These are phyloP conservation scores for Hanseniaspora gamundiae DNA, from an alignment of 1,139 yeast species.

Conservation along the genomic window DNA sequence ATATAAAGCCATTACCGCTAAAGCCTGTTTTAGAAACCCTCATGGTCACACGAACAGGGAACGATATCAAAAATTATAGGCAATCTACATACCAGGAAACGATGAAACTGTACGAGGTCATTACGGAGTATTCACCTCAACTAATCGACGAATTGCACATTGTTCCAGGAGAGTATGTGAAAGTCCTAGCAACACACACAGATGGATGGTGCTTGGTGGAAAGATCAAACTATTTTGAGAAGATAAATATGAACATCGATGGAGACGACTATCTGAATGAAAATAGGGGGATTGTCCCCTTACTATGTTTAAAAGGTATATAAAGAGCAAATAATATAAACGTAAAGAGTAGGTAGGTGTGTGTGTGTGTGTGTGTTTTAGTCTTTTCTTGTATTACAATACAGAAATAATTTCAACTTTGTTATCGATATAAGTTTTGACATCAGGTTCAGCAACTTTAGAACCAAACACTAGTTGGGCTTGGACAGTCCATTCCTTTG, in stretches of 20 bases:
- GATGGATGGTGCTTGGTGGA: conserved; percentile 35
- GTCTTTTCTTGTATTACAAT: conserved; percentile 2
- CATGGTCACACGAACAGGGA: not conserved
- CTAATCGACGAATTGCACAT: conserved; percentile 28
- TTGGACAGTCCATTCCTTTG: conserved; percentile 31
- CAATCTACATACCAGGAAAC: conserved; percentile 1
- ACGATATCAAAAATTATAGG: not conserved
- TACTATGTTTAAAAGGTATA: conserved; percentile 19
- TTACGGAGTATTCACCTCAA: conserved; percentile 19
- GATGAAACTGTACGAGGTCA: conserved; percentile 16
- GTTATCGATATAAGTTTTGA: conserved; percentile 28
- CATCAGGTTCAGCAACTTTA: conserved; percentile 25
- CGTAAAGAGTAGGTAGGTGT: not conserved
- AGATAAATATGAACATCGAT: conserved; percentile 4
- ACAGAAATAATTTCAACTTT: conserved; percentile 23
- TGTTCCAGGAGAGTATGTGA: conserved; percentile 23
- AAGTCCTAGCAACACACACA: conserved; percentile 27
- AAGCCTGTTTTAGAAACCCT: conserved; percentile 10
- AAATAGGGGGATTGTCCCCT: conserved; percentile 29
- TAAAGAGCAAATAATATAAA: too few relatives aligned
- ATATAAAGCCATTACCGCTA: conserved; percentile 18
- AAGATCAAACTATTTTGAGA: conserved; percentile 20
- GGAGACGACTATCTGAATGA: conserved; percentile 23
- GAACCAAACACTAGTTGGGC: conserved; percentile 37
- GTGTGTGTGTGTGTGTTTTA: not conserved